Base-by-base conservation (phyloP, 768 basidiomycete genomes). In the Neoboletus subvelutipes region DNA sequence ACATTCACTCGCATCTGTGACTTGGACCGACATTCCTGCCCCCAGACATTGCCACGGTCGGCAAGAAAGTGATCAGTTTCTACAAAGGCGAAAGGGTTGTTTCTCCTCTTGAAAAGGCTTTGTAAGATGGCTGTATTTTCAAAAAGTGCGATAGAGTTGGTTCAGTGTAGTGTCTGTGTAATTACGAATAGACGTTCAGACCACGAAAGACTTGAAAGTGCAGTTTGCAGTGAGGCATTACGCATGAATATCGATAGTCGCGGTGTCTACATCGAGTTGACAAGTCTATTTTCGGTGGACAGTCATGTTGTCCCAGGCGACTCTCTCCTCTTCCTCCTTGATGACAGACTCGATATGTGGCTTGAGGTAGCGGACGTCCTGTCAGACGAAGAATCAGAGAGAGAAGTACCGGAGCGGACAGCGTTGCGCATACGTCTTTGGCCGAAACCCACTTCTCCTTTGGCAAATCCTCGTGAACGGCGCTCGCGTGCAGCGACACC, bases 311-410 rank as follows among this genome's bases (percentile, higher is more conserved):
- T 98, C 94, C 92, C 92, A 97, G 55, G 78, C 77, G 34, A 65
- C 71, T 65, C 94, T 83, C 79, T 98, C 96, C 29, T 77, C 72
- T 40, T 88, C 80, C 76, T 98, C 95, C 61, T 79, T 80, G 64
- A 77, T 76, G 59, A 96, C 88, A 42, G 87, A 82, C 57, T 78
- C 63, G 40, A 98, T 83, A 71, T 88, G 83, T 29, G 91, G 88
- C 59, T 79, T 81, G 65, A 98, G 85, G 82, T 97, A 98, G 56
- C 94, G 90, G 60, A 82, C 73, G 72, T 98, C 96, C 96, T 98
- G 74, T 24, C 41, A 50, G 13, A 43, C 46, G 18, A 55, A 45
- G 58, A 1, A 58, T 58, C 33, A 56, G 60, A 29, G 10, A 29
- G 10, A 57, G 22, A 20, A 55, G 52, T 61, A 58, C 8, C 47